Conservation (phyloP, 2,329 filamentous ascomycete genomes). For the Trichoderma harzianum region DNA sequence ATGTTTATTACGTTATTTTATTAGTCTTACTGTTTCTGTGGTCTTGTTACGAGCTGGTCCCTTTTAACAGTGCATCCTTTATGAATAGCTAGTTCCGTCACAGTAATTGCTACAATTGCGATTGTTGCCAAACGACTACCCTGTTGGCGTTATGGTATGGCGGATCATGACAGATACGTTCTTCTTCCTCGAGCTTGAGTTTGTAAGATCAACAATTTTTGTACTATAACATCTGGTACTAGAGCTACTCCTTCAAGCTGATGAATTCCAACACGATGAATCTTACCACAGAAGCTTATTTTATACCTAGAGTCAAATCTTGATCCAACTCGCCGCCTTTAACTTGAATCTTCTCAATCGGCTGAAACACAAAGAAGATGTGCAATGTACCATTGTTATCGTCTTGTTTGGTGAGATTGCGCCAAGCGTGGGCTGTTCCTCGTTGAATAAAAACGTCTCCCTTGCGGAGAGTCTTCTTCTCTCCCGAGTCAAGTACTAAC, state of each 20-base stretch:
- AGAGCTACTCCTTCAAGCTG: neutral
- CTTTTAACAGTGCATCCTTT: too few species aligned
- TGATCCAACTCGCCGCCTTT: neutral
- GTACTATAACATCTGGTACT: too few species aligned
- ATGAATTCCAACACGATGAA: neutral
- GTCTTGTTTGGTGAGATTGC: neutral
- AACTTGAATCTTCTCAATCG: neutral
- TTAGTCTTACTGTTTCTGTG: too few species aligned
- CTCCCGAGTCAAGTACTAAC: neutral
- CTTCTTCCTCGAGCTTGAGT: too few species aligned
- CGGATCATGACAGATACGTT: too few species aligned
- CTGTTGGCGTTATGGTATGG: too few species aligned
- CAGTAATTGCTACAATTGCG: too few species aligned
- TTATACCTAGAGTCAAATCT: neutral
- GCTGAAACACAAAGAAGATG: neutral
- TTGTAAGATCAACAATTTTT: too few species aligned
- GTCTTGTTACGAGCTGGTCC: too few species aligned
- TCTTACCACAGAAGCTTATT: neutral
- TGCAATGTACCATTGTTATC: neutral
- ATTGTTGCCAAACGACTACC: too few species aligned
- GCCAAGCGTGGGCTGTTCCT: neutral
- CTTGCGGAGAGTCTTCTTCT: neutral
- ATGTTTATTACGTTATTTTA: too few species aligned
- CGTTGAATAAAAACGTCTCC: neutral
- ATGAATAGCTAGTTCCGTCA: too few species aligned